Evolutionary conservation across 352 stramenopile genomes (phyloP).

Genomic region (Phytophthora lateralis): DNA sequence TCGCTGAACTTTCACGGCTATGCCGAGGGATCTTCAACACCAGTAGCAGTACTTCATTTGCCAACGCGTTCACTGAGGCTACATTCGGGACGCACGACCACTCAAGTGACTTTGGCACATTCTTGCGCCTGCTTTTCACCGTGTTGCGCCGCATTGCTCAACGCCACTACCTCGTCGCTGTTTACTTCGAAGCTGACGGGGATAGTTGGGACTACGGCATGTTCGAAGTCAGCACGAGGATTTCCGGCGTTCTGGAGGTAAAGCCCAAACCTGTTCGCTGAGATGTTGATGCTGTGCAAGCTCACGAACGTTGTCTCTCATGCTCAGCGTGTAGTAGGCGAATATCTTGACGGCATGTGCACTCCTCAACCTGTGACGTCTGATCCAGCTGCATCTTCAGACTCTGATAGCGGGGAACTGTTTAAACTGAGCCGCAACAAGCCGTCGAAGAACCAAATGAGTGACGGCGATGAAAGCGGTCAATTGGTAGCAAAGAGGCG

Average conservation of each 20-base stretch:
- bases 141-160: constrained; percentile 68
- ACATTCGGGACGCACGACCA: constrained; percentile 73
- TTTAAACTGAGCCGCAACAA: constrained; percentile 78
- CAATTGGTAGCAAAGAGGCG: constrained; percentile 20
- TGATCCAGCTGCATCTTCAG: constrained; percentile 27
- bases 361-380: constrained; percentile 17
- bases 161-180: constrained; percentile 66
- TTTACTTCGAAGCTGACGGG: constrained; percentile 67
- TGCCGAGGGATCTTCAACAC: constrained; percentile 78
- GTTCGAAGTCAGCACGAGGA: constrained; percentile 66
- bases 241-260: constrained; percentile 65
- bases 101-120: constrained; percentile 71
- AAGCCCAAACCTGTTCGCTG: not conserved
- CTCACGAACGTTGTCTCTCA: not conserved
- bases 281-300: not conserved
- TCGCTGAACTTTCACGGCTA: constrained; percentile 69
- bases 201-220: constrained; percentile 76
- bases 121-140: constrained; percentile 68
- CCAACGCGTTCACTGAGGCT: constrained; percentile 75
- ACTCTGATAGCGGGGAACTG: constrained; percentile 33
- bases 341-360: constrained; percentile 66
- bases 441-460: constrained; percentile 32
- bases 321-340: constrained; percentile 55
- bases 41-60: constrained; percentile 77
- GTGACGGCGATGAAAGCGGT: constrained; percentile 34